Percentiles rank a stretch among this genome's conserved stretches.
Conservation (phyloP, 495 filamentous ascomycete genomes). For the Massariosphaeria phaeospora region DNA sequence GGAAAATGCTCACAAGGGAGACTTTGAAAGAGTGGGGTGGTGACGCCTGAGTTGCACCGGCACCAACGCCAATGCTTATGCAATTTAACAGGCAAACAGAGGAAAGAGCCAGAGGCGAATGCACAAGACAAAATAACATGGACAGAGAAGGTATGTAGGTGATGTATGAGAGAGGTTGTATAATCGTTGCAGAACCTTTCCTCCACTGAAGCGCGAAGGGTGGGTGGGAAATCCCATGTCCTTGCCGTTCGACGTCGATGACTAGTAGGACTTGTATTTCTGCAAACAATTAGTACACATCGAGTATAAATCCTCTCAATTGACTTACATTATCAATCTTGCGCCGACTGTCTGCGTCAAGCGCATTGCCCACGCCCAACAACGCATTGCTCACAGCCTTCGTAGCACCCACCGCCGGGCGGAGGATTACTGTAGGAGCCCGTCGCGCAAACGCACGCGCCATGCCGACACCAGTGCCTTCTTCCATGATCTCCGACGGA, state of each 20-base stretch:
- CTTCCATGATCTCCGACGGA: slow-evolving; percentile 84
- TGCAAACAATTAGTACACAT: slow-evolving; percentile 7
- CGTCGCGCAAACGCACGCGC: slow-evolving; percentile 72
- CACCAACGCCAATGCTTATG: too few species aligned
- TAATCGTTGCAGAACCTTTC: too few species aligned
- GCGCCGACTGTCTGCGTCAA: slow-evolving; percentile 78
- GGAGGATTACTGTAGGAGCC: slow-evolving; percentile 84
- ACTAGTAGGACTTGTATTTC: slow-evolving; percentile 29
- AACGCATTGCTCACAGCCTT: slow-evolving; percentile 87
- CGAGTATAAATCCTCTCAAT: neutral
- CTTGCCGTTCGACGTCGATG: slow-evolving; percentile 7
- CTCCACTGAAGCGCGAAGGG: too few species aligned
- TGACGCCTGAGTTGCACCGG: too few species aligned
- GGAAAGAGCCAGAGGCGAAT: too few species aligned
- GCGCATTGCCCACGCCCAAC: slow-evolving; percentile 85
- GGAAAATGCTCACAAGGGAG: too few species aligned
- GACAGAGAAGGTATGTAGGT: too few species aligned
- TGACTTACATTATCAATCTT: slow-evolving; percentile 81
- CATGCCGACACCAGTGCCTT: slow-evolving; percentile 73
- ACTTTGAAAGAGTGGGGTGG: too few species aligned
- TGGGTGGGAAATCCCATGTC: neutral
- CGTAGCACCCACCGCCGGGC: slow-evolving; percentile 83
- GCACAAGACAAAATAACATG: too few species aligned
- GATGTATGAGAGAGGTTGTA: too few species aligned
- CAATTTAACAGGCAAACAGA: too few species aligned